A percentile compares a stretch with the other conserved stretches of the same genome.
Evolutionary conservation across 2,329 filamentous ascomycete species (phyloP).

Genomic region (Scedosporium minutisporum): DNA sequence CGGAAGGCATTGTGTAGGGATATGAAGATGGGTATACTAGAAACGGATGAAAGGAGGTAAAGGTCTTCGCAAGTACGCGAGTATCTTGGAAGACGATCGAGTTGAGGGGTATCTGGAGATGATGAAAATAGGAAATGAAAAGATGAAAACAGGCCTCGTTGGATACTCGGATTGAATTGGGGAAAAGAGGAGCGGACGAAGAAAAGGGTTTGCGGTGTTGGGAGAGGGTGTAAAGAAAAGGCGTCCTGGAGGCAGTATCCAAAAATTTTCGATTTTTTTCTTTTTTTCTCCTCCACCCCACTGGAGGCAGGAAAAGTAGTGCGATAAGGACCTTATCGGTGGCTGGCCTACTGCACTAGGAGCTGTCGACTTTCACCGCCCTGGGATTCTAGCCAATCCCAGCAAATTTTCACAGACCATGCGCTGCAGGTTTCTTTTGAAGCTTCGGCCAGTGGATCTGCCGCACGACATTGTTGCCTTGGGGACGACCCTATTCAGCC

Average conservation of each 20-base stretch:
- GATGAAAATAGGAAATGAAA: background rate
- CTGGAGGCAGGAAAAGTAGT: background rate
- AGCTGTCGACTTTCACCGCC: constrained; percentile 2
- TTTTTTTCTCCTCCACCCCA: constrained; percentile 7
- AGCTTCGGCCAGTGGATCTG: background rate
- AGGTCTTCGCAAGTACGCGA: background rate
- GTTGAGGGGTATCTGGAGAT: background rate
- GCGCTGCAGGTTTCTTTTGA: background rate
- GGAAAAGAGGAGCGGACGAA: background rate
- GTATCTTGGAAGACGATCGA: background rate
- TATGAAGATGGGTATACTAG: background rate
- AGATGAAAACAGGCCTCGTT: background rate
- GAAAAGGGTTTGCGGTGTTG: constrained; percentile 6
- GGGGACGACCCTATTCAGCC: background rate
- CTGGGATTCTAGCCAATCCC: background rate
- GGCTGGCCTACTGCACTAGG: background rate
- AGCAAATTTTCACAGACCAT: background rate
- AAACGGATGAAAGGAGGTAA: background rate
- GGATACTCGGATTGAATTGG: background rate
- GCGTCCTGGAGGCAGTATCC: constrained; percentile 2
- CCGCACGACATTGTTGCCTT: background rate
- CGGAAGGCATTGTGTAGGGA: constrained; percentile 39
- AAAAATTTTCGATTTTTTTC: constrained; percentile 14
- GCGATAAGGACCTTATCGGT: constrained; percentile 8
- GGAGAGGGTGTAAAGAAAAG: background rate